phyloP scores from a whole-genome alignment of 2,329 filamentous ascomycete genomes.

The Macroventuria anomochaeta region DNA sequence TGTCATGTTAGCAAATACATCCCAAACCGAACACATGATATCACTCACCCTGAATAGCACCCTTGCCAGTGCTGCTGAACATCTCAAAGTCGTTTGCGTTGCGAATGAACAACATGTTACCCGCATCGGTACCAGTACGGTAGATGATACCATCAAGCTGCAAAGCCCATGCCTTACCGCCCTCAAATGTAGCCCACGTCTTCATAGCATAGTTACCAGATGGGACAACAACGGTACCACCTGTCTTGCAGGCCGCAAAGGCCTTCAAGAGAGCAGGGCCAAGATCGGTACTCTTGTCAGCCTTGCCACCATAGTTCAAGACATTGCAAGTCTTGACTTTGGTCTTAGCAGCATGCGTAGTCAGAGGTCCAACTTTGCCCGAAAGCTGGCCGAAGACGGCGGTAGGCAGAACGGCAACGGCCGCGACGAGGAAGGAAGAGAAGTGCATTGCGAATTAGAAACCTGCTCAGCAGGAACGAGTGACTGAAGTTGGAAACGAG shows the following conservation, averaged over 20 bases:
- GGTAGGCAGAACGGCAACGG: constrained; percentile 30
- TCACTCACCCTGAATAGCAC: constrained; percentile 56
- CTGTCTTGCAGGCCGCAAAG: constrained; percentile 58
- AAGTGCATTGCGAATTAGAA: constrained; percentile 33
- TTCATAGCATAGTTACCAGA: constrained; percentile 58
- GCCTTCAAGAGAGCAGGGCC: constrained; percentile 57
- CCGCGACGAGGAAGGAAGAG: constrained; percentile 31
- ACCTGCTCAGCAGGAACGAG: constrained; percentile 35
- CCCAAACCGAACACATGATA: too few species aligned
- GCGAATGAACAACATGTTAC: constrained; percentile 62
- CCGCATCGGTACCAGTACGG: constrained; percentile 57
- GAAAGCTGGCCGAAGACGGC: constrained; percentile 41
- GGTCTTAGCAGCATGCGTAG: constrained; percentile 49
- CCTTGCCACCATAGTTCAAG: constrained; percentile 59
- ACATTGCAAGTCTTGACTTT: constrained; percentile 61
- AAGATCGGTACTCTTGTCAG: constrained; percentile 60
- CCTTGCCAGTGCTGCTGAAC: constrained; percentile 59
- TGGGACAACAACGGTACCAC: constrained; percentile 60
- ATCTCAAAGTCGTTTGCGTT: constrained; percentile 61
- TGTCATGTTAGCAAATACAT: background rate
- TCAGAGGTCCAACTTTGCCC: constrained; percentile 43
- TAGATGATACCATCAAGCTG: constrained; percentile 62
- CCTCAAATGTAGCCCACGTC: constrained; percentile 58
- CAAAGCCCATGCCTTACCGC: constrained; percentile 58
- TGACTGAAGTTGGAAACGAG: constrained; percentile 12